phyloP scores from a whole-genome alignment of 2,329 filamentous ascomycete genomes.

The Chaetomium globosum region DNA sequence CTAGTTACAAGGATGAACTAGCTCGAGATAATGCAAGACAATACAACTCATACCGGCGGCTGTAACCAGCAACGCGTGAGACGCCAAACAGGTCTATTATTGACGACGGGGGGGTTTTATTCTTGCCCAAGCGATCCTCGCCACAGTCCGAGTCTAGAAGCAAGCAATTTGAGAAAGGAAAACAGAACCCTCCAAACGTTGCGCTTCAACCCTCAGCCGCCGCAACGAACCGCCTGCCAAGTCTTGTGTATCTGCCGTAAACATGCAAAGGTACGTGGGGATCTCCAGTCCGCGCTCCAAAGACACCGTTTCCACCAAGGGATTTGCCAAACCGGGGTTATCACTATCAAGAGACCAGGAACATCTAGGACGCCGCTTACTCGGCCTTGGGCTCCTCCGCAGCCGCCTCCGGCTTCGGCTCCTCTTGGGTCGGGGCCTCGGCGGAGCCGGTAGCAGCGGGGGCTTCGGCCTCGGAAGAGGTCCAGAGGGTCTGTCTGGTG shows the following conservation, averaged over 20 bases:
- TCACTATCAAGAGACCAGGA: slow-evolving; percentile 47
- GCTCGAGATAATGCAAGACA: neutral
- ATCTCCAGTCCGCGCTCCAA: slow-evolving; percentile 64
- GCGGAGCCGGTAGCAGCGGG: slow-evolving; percentile 58
- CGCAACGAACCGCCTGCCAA: slow-evolving; percentile 40
- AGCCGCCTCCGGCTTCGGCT: slow-evolving; percentile 58
- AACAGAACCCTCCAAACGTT: slow-evolving; percentile 46
- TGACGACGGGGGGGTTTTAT: slow-evolving; percentile 45
- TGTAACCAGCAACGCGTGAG: no score
- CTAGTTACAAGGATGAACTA: neutral
- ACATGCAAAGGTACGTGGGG: slow-evolving; percentile 51
- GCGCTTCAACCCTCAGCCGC: slow-evolving; percentile 49
- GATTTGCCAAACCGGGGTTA: slow-evolving; percentile 47
- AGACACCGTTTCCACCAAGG: slow-evolving; percentile 62
- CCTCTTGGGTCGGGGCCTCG: slow-evolving; percentile 58
- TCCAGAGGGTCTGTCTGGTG: slow-evolving; percentile 84
- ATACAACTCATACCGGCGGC: neutral
- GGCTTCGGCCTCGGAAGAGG: slow-evolving; percentile 94
- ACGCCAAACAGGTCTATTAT: slow-evolving; percentile 15
- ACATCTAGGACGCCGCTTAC: slow-evolving; percentile 51
- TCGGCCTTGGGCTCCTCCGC: slow-evolving; percentile 71
- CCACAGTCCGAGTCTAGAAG: slow-evolving; percentile 54
- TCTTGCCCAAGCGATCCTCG: slow-evolving; percentile 58
- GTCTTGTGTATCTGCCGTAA: slow-evolving; percentile 51
- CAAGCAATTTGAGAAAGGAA: slow-evolving; percentile 48